Conservation (phyloP, 805 yeast genomes). For the Wickerhamomyces chambardii region DNA sequence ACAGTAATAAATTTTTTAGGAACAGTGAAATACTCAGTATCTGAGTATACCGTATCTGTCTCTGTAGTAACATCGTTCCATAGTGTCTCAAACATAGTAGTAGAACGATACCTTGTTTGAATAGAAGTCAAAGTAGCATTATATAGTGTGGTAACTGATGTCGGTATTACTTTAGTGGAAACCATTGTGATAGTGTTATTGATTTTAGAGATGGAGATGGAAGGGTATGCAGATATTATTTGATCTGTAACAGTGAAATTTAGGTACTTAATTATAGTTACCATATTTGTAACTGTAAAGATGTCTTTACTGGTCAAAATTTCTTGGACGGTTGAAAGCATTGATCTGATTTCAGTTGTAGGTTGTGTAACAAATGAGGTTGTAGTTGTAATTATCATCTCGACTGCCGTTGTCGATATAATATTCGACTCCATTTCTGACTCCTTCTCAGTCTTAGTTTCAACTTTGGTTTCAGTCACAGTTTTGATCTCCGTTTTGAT, state of each 20-base stretch:
- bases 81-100: conserved; percentile 11
- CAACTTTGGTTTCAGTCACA: neutral
- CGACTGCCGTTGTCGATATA: neutral
- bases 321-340: too few relatives aligned
- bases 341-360: conserved; percentile 20
- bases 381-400: neutral
- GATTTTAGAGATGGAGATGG: neutral
- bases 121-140: conserved; percentile 1
- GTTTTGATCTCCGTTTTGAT: neutral
- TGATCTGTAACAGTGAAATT: conserved; percentile 13
- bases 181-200: neutral
- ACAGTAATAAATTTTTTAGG: conserved; percentile 12
- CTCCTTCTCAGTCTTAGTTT: neutral
- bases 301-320: too few relatives aligned
- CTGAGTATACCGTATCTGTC: conserved; percentile 8
- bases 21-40: conserved; percentile 8
- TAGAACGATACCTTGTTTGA: conserved; percentile 11
- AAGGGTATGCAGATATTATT: conserved; percentile 12
- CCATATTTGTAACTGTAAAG: too few relatives aligned
- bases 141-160: neutral
- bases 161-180: neutral
- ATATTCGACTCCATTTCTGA: neutral
- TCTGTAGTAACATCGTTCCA: conserved; percentile 9
- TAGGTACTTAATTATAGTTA: too few relatives aligned
- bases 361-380: conserved; percentile 19